Base-by-base conservation (phyloP, 208 protist species). In the Sergeia podlipaevii region DNA sequence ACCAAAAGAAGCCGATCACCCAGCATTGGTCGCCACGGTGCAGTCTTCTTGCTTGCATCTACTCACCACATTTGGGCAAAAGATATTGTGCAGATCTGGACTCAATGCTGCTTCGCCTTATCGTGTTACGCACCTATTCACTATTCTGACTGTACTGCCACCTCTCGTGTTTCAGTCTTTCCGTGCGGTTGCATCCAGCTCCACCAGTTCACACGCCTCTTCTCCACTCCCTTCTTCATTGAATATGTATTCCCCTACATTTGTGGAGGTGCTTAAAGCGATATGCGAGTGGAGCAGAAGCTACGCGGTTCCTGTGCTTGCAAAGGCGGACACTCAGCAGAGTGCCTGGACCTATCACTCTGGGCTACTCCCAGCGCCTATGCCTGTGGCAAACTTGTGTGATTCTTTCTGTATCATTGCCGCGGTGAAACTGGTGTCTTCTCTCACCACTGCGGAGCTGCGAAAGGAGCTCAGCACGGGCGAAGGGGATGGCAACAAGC, bases 181-280 rank as follows among this genome's bases (percentile, higher is more conserved):
- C 20, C 10, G 7, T 20, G 7, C 26, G 46, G 4, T 20, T 26
- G 21, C 29, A 51, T 17, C 26, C 10, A 7, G 6, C 8, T 4
- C n/a, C n/a, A n/a, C n/a, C 38, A 3, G 46, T 51, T 6, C 17
- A 51, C 29, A 27, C n/a, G 0, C 29, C 38, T n/a, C 46, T 51
- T 0, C 46, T 23, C 7, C 26, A 51, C 8, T 32, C 46, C 6
- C n/a, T 4, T 8, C 17, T 51, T n/a, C 46, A 34, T 10, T 4
- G 8, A 3, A 7, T 15, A 17, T 36, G n/a, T 27, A 51, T 32
- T 32, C 46, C 27, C 17, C 46, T 15, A 17, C 46, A 18, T 51
- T 51, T 36, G 33, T 51, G 17, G 46, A 51, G 46, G 46, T 34
- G 27, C 46, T 51, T 7, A 27, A 51, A 32, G 46, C 46, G n/a